Conservation (phyloP, 805 yeast species). For the Tetrapisispora arboricola region DNA sequence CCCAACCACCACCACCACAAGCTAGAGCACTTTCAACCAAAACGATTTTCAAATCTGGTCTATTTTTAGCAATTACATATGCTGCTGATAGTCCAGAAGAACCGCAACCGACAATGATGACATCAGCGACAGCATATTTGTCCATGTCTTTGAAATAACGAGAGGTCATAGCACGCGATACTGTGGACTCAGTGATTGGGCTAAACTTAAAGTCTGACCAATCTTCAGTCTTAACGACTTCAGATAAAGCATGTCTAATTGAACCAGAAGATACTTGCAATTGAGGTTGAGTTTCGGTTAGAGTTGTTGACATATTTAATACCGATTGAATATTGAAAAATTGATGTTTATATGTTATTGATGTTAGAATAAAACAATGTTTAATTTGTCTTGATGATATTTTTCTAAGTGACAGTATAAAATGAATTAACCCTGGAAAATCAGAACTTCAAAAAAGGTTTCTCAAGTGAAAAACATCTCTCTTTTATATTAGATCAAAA, state of each 20-base stretch:
- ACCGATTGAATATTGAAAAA: too few relatives aligned
- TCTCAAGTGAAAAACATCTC: too few relatives aligned
- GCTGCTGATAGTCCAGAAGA: constrained; percentile 71
- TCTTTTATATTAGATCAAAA: too few relatives aligned
- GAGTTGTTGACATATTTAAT: not conserved
- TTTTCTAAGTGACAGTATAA: too few relatives aligned
- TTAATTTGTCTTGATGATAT: not conserved
- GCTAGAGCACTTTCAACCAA: constrained; percentile 66
- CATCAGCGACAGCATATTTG: constrained; percentile 64
- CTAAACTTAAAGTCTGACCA: constrained; percentile 62
- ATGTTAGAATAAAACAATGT: too few relatives aligned
- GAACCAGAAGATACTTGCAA: constrained; percentile 10
- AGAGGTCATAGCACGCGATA: constrained; percentile 69
- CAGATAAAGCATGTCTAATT: constrained; percentile 23
- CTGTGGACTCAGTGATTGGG: constrained; percentile 69
- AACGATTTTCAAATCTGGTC: constrained; percentile 69
- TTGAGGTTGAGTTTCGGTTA: constrained; percentile 1
- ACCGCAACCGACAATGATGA: constrained; percentile 71
- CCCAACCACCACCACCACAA: constrained; percentile 74
- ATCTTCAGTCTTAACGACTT: constrained; percentile 31
- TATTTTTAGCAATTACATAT: constrained; percentile 57
- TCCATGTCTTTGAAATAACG: constrained; percentile 66
- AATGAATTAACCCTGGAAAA: too few relatives aligned
- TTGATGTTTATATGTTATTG: too few relatives aligned
- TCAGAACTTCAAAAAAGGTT: too few relatives aligned